Percentiles rank a stretch among this genome's conserved stretches.
Conservation (phyloP, 2,329 filamentous ascomycete species). For the Colletotrichum zoysiae region DNA sequence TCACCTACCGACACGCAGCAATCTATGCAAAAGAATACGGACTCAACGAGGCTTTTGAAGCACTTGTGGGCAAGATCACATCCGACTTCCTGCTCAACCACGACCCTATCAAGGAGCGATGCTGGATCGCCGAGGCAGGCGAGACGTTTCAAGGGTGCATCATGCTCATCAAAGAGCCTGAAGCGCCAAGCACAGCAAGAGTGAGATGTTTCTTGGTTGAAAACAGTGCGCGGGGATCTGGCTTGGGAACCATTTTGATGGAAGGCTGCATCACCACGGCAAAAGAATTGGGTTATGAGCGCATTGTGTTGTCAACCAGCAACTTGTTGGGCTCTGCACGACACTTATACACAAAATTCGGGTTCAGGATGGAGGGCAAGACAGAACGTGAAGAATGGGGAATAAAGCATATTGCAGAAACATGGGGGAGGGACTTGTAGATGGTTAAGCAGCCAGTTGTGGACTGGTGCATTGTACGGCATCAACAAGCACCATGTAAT, state of each 20-base stretch:
- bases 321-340: conserved; percentile 41
- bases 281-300: conserved; percentile 40
- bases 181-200: conserved; percentile 41
- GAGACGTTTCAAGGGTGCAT: conserved; percentile 46
- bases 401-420: conserved; percentile 5
- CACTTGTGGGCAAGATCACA: conserved; percentile 43
- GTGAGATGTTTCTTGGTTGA: conserved; percentile 47
- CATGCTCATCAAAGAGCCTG: conserved; percentile 43
- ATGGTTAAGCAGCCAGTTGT: no score
- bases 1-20: conserved; percentile 45
- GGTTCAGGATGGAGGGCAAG: conserved; percentile 37
- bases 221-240: conserved; percentile 41
- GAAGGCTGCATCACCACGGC: conserved; percentile 43
- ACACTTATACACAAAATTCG: conserved; percentile 42
- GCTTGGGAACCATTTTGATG: conserved; percentile 42
- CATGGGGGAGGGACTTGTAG: conserved; percentile 37
- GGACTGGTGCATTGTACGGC: not conserved
- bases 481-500: no score
- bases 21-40: conserved; percentile 44
- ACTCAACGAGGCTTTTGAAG: conserved; percentile 44
- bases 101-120: conserved; percentile 44
- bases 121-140: conserved; percentile 47
- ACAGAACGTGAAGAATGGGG: conserved; percentile 27
- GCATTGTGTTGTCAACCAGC: conserved; percentile 43
- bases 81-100: conserved; percentile 46